Percentiles rank a stretch among this genome's conserved stretches.
phyloP scores from a whole-genome alignment of 208 protist genomes.

The Naegleria lovaniensis region DNA sequence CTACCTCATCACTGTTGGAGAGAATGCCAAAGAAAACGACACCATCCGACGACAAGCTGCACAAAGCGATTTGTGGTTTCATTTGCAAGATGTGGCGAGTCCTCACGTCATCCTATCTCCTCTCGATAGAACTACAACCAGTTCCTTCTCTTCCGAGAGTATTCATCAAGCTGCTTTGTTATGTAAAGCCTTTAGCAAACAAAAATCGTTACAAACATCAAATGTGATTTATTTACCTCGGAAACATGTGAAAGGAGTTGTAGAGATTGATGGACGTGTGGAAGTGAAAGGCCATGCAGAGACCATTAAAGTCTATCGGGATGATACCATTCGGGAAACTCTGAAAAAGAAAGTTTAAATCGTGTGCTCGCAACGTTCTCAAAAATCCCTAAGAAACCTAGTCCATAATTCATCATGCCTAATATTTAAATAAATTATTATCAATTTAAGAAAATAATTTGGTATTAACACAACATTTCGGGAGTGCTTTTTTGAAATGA shows the following conservation, averaged over 20 bases:
- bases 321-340: neutral
- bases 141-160: neutral
- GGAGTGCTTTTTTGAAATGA: no score
- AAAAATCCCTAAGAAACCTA: no score
- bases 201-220: neutral
- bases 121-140: neutral
- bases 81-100: slow-evolving; percentile 2
- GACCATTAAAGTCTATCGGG: neutral
- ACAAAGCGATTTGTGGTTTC: slow-evolving; percentile 28
- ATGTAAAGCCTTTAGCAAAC: slow-evolving; percentile 1
- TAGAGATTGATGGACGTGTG: neutral
- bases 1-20: neutral
- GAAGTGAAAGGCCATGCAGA: neutral
- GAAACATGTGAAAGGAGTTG: neutral
- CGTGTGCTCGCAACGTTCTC: no score
- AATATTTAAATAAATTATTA: no score
- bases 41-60: neutral
- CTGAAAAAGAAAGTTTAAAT: neutral
- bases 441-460: no score
- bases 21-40: slow-evolving; percentile 24
- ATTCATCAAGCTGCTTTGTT: neutral
- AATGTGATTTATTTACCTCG: neutral
- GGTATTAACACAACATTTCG: no score
- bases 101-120: neutral
- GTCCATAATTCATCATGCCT: no score